Evolutionary conservation across 192 early-diverging fungal species (phyloP).

Genomic region (Backusella macrospora): DNA sequence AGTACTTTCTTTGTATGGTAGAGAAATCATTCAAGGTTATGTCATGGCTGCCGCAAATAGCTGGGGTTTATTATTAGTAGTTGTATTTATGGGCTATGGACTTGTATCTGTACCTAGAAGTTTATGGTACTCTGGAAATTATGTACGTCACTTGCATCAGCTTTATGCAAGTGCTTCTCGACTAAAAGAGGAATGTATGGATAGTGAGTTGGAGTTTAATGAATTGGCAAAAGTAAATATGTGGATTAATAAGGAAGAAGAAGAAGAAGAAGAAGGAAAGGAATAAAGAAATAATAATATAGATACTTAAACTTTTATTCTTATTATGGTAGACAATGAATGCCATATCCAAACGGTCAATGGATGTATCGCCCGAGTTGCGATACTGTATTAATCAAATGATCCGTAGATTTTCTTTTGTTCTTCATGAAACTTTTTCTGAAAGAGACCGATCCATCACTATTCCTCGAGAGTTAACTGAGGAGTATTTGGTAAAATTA

Average conservation of each 20-base stretch:
- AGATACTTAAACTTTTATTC: background rate
- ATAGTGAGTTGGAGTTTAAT: slow-evolving; percentile 78
- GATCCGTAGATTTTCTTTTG: slow-evolving; percentile 36
- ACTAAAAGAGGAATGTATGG: slow-evolving; percentile 80
- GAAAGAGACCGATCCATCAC: slow-evolving; percentile 38
- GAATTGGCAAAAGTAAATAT: slow-evolving; percentile 38
- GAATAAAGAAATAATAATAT: background rate
- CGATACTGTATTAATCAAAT: slow-evolving; percentile 28
- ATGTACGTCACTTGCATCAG: slow-evolving; percentile 59
- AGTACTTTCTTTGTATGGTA: slow-evolving; percentile 33
- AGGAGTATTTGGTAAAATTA: slow-evolving; percentile 66
- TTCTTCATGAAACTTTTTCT: slow-evolving; percentile 15
- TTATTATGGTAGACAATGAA: slow-evolving; percentile 30
- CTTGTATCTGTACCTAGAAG: slow-evolving; percentile 86
- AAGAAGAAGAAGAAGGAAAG: background rate
- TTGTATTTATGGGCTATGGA: slow-evolving; percentile 92
- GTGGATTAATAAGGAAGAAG: background rate
- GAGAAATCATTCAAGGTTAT: slow-evolving; percentile 69
- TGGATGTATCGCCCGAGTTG: slow-evolving; percentile 9
- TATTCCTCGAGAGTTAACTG: slow-evolving; percentile 57
- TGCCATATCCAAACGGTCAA: slow-evolving; percentile 24
- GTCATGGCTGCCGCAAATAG: slow-evolving; percentile 94
- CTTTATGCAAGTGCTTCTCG: slow-evolving; percentile 69
- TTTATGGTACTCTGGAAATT: slow-evolving; percentile 79
- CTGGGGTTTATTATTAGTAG: slow-evolving; percentile 88